These are phyloP conservation scores for Podosphaera aphanis DNA, from an alignment of 2,329 filamentous ascomycete species.

Conservation along the genomic window DNA sequence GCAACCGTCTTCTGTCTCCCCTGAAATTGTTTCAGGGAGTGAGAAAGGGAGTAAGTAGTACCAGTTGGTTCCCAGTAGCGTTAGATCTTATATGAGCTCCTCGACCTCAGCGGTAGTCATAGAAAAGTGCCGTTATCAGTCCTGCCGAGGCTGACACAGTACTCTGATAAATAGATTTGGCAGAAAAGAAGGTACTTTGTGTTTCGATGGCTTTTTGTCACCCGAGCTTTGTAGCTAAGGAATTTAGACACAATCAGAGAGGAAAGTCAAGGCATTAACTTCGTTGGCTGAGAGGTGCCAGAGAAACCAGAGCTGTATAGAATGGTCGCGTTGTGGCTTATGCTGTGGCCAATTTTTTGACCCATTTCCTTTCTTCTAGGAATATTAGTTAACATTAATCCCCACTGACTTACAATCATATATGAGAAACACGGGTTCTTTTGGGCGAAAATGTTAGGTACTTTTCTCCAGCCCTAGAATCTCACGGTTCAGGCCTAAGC, in stretches of 20 bases:
- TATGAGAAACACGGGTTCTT: too few species aligned
- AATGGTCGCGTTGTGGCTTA: slow-evolving; percentile 13
- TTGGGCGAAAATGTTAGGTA: too few species aligned
- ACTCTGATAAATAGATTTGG: slow-evolving; percentile 4
- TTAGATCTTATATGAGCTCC: slow-evolving; percentile 3
- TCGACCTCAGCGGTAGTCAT: slow-evolving; percentile 8
- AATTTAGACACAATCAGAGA: slow-evolving; percentile 1
- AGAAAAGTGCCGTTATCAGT: slow-evolving; percentile 8
- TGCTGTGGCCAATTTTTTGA: slow-evolving; percentile 12
- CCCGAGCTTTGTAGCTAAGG: slow-evolving; percentile 5
- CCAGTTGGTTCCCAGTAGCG: slow-evolving; percentile 7
- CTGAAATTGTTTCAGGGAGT: slow-evolving; percentile 9
- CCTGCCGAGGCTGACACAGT: slow-evolving; percentile 7
- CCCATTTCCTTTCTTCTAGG: slow-evolving; percentile 15
- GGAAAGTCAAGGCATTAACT: neutral
- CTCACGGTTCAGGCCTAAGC: too few species aligned
- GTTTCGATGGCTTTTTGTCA: slow-evolving; percentile 3
- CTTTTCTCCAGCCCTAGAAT: too few species aligned
- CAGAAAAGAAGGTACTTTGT: neutral
- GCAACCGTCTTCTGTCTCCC: slow-evolving; percentile 9
- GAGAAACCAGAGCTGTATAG: slow-evolving; percentile 8
- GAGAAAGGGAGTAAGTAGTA: slow-evolving; percentile 7
- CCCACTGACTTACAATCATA: slow-evolving; percentile 3
- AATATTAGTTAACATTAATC: slow-evolving; percentile 12
- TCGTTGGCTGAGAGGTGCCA: slow-evolving; percentile 1